These are phyloP conservation scores for Pleurostoma richardsiae DNA, from an alignment of 2,329 filamentous ascomycete species.

Conservation along the genomic window DNA sequence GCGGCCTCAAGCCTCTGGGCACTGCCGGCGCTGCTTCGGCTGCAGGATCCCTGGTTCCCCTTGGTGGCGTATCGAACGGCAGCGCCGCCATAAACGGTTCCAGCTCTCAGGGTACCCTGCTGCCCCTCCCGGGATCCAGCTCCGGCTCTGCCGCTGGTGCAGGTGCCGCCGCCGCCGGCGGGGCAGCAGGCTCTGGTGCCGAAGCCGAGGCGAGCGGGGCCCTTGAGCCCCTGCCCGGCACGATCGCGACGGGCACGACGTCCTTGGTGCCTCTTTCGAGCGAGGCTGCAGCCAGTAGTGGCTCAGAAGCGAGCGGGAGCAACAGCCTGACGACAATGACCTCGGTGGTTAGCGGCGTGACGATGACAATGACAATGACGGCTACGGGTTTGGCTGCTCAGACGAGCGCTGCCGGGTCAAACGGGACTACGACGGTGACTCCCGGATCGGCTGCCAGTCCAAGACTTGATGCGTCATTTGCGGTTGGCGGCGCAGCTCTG, in stretches of 20 bases:
- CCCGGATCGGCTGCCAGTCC: not conserved
- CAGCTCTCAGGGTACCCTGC: no score
- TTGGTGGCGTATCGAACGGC: not conserved
- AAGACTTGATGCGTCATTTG: not conserved
- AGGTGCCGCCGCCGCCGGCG: not conserved
- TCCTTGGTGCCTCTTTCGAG: conserved; percentile 2
- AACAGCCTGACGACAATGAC: not conserved
- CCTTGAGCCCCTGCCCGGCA: conserved; percentile 4
- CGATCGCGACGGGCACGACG: not conserved
- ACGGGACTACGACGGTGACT: not conserved
- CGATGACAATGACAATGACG: no score
- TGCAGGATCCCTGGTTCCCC: not conserved
- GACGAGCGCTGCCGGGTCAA: no score
- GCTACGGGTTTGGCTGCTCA: no score
- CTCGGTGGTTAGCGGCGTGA: no score
- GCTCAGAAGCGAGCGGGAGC: not conserved
- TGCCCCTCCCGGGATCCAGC: no score
- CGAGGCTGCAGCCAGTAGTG: not conserved
- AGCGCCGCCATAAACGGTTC: no score
- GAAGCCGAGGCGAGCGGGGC: not conserved
- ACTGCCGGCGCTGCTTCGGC: not conserved
- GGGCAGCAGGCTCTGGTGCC: not conserved
- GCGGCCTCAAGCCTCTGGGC: not conserved
- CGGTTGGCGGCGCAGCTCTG: not conserved
- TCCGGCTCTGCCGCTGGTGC: not conserved